Base-by-base conservation (phyloP, 306 rosid genomes). In the Rubus parviflorus region DNA sequence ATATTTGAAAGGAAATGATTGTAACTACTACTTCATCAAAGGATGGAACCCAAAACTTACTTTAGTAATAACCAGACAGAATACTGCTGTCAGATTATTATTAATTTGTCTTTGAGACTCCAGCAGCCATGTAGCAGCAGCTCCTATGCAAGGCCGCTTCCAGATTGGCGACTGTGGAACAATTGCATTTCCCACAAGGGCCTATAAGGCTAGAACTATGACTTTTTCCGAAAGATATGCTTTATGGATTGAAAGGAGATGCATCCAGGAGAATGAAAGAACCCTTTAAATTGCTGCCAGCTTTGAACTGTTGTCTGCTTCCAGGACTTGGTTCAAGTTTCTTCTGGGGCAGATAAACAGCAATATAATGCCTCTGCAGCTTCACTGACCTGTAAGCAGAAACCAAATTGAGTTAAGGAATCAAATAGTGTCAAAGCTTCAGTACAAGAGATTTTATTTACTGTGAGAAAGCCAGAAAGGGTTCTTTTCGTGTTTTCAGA, bases 381-480 rank as follows among this genome's bases (percentile, higher is more conserved):
- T 74, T 74, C 86, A 58, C 49, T 69, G 41, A 53, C 86, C 95
- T 86, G 89, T 64, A 81, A 41, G 46, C 12, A 61, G 48, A 77
- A 71, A 84, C 64, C 48, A 76, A 19, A 75, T 23, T 63, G 25
- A 77, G 81, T 66, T 53, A 8, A 47, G 10, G 0, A 22, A 81
- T 61, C 45, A 52, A 16, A 15, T 70, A 3, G 6, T 4, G 8
- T 17, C 14, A 67, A 5, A n/a, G 30, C 74, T 67, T 73, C 63
- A 42, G 68, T 51, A 38, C 56, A 80, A 74, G 41, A 71, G 19
- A 20, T 60, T 51, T 62, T 25, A 62, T 15, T 16, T 62, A 30
- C n/a, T 16, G 47, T 42, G 1, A 45, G 40, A 56, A 56, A 70
- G 17, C 15, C 54, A 81, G 82, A 65, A 57, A 77, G 42, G 46